Evolutionary conservation across 192 early-diverging fungal genomes (phyloP), one percentile per base, ranked within the genome.

Genomic region (Spinellus fusiger): DNA sequence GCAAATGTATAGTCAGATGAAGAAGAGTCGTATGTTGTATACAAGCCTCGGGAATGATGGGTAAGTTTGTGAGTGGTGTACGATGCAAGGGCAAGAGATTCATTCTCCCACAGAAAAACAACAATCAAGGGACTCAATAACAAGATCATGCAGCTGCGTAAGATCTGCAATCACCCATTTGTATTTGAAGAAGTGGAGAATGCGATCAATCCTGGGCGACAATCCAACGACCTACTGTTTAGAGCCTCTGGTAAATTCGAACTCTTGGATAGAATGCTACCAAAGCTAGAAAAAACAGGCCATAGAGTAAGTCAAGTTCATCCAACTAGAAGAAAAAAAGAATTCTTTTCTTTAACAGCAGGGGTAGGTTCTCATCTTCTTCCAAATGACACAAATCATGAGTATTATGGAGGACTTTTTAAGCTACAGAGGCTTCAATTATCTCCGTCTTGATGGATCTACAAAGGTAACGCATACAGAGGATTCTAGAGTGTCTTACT

Each of bases 141-240:
- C 77, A 83, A 92, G 9, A 88, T 99, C 49, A 96, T 99, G 97
- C 94, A 99, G 71, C 84, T 99, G 50, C 86, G 95, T 33, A 98
- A 98, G 72, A 91, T 99, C 64, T 94, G 92, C 73, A 99, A 98
- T 76, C 97, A 99, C 75, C 97, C 97, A 49, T 99, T 90, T 72
- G 94, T 97, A 15, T 98, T 93, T 80, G 86, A 89, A 49, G 90
- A 92, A 61, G 94, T 99, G 0, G 94, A 96, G 65, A 74, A 83
- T 28, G 69, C 80, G 22, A 76, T 99, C 73, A 92, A 94, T 65
- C 91, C 91, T 5, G 54, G 68, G 26, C 69, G 80, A 34, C 69
- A 60, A 18, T 90, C 80, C 47, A 93, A 94, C 71, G 81, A 83
- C 53, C 79, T 84, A 33, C 69, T 99, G 33, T 97, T 75, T 69